Evolutionary conservation across 495 filamentous ascomycete species (phyloP).

Genomic region (Arthonia radiata): DNA sequence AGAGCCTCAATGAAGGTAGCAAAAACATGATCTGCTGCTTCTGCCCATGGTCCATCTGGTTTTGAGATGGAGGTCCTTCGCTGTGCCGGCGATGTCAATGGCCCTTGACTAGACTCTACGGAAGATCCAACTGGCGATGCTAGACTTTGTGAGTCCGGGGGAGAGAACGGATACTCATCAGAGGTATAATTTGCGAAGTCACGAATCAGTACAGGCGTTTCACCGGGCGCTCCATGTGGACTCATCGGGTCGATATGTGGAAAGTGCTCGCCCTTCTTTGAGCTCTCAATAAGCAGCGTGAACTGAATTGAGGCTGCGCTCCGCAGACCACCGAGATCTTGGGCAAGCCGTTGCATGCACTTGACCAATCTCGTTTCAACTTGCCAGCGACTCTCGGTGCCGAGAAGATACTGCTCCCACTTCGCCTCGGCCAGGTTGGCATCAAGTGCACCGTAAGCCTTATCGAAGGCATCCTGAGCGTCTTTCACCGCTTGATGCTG

Average conservation of each 20-base stretch:
- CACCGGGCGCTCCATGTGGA: no score
- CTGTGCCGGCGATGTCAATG: no score
- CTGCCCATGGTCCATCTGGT: no score
- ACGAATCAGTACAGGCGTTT: no score
- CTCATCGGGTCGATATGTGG: no score
- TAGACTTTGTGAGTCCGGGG: no score
- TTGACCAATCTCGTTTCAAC: conserved; percentile 58
- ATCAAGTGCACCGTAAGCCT: conserved; percentile 43
- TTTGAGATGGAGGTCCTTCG: no score
- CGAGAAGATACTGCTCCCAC: conserved; percentile 66
- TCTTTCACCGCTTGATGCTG: conserved; percentile 33
- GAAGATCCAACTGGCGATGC: no score
- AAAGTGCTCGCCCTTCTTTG: no score
- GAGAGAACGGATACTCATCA: no score
- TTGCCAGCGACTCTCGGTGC: conserved; percentile 59
- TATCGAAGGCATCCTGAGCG: conserved; percentile 39
- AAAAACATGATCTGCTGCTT: conserved; percentile 78
- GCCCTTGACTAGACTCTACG: no score
- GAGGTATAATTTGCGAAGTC: no score
- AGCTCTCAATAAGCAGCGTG: conserved; percentile 46
- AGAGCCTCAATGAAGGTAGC: conserved; percentile 63
- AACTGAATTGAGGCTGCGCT: conserved; percentile 83
- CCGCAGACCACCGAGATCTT: conserved; percentile 74
- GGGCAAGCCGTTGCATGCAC: conserved; percentile 65
- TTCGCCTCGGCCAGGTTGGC: conserved; percentile 73